phyloP scores from a whole-genome alignment of 768 basidiomycete genomes.

The Podaxis sp. region DNA sequence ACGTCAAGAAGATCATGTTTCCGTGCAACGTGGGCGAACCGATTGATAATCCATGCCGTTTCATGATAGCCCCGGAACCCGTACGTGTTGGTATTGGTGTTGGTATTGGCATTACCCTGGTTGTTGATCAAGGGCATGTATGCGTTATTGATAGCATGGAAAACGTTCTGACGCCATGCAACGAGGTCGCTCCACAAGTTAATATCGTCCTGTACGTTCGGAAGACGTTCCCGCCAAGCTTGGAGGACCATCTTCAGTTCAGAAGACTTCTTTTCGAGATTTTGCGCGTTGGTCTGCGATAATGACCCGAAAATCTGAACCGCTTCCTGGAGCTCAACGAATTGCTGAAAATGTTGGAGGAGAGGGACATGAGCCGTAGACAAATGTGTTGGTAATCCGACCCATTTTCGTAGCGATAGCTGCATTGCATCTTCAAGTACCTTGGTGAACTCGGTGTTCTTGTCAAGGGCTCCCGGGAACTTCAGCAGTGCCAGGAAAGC shows the following conservation, averaged over 20 bases:
- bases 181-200: slow-evolving; percentile 99
- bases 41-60: slow-evolving; percentile 99
- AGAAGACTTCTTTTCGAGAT: slow-evolving; percentile 90
- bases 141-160: slow-evolving; percentile 92
- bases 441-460: slow-evolving; percentile 83
- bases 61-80: slow-evolving; percentile 98
- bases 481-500: slow-evolving; percentile 89
- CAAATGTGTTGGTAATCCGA: slow-evolving; percentile 77
- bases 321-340: slow-evolving; percentile 95
- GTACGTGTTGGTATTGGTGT: slow-evolving; percentile 68
- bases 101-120: slow-evolving; percentile 44
- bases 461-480: slow-evolving; percentile 73
- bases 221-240: slow-evolving; percentile 95
- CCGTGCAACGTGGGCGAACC: slow-evolving; percentile 96
- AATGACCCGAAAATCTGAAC: slow-evolving; percentile 91
- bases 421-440: slow-evolving; percentile 96
- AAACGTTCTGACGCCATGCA: slow-evolving; percentile 98
- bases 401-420: slow-evolving; percentile 93
- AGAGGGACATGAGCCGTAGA: slow-evolving; percentile 93
- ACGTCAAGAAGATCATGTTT: slow-evolving; percentile 97
- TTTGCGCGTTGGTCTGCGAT: slow-evolving; percentile 78
- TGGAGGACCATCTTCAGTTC: slow-evolving; percentile 96
- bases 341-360: slow-evolving; percentile 97
- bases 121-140: slow-evolving; percentile 87
- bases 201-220: slow-evolving; percentile 95